Base-by-base conservation (phyloP, 306 rosid genomes). In the Citrullus mucosospermus region DNA sequence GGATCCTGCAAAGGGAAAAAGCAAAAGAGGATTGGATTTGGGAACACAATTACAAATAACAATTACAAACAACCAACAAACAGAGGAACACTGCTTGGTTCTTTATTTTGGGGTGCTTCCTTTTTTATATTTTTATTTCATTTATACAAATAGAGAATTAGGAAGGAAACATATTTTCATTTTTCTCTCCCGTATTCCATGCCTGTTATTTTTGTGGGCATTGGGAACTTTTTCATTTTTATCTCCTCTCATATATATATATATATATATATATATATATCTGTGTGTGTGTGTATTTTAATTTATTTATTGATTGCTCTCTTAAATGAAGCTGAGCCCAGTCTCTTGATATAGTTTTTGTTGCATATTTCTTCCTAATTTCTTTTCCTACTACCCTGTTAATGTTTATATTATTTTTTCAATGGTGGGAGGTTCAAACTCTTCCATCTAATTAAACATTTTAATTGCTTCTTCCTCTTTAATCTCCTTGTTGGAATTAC, bases 181-280 rank as follows among this genome's bases (percentile, higher is more conserved):
- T 67, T 66, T 17, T 41, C 53, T 70, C 36, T 70, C 39, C 20
- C 20, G 8, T 53, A 16, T 53, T 46, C 76, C n/a, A 82, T 88
- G 93, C 90, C 96, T 88, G 67, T 53, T 81, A 25, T 90, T 85
- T 90, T 84, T 90, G 82, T 85, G 87, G 97, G 93, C 84, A 78
- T 78, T 67, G 97, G 89, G 84, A 88, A 67, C 76, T 44, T 17
- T 70, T 70, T 20, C 54, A 18, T 89, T 89, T 91, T 87, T 39
- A 9, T 53, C 8, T 17, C 28, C 8, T 17, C 28, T 18, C 30
- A 4, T 11, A 43, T 67, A 41, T 22, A 22, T 22, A 22, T 22
- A 22, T n/a, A n/a, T n/a, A n/a, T n/a, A 22, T 22, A 22, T 22
- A 22, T 22, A n/a, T 22, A 22, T 22, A 0, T 22, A 0, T 22